Base-by-base conservation (phyloP, 2,329 filamentous ascomycete species). In the Ophiostoma sp. region DNA sequence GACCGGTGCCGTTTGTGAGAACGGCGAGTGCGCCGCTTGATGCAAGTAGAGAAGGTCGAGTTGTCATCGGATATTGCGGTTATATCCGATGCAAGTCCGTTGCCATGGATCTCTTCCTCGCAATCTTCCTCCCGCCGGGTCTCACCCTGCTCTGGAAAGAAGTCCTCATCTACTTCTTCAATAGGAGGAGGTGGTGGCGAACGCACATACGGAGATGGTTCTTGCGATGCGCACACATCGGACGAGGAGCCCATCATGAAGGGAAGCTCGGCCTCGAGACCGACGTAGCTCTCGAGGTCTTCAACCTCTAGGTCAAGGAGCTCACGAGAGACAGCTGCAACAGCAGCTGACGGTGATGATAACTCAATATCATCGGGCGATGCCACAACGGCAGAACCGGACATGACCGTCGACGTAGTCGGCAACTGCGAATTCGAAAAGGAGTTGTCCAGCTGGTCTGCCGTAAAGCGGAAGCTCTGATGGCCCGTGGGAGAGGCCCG, bases 281-380 rank as follows among this genome's bases (percentile, higher is more conserved):
- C 72, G 1, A 73, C 60, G 45, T 70, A 71, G 67, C 78, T 78
- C 38, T 76, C 74, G 70, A 80, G 76, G 5, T 76, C 78, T 16
- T 79, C 80, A 0, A 81, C 70, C 52, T 80, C 77, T 45, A 77
- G 73, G 49, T 79, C 75, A 40, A 82, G 77, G 65, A 87, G 77
- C 73, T 85, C 82, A 45, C 79, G 77, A 66, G 82, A 81, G 2
- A 81, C 83, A n/a, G 84, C 84, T 1, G 78, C 79, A 1, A 84
- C 84, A 0, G 85, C 85, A 1, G 84, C 82, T 44, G 84, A 86
- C 5, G 82, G 81, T 63, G 77, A 78, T 0, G 81, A 77, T 64
- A 84, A 73, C 65, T 81, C 76, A 63, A 81, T 76, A 14, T 77
- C 74, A 55, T 74, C 75, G 2, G 71, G 67, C 12, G 68, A 60